Conservation (phyloP, 257 asterid genomes). For the Cordia subcordata region DNA sequence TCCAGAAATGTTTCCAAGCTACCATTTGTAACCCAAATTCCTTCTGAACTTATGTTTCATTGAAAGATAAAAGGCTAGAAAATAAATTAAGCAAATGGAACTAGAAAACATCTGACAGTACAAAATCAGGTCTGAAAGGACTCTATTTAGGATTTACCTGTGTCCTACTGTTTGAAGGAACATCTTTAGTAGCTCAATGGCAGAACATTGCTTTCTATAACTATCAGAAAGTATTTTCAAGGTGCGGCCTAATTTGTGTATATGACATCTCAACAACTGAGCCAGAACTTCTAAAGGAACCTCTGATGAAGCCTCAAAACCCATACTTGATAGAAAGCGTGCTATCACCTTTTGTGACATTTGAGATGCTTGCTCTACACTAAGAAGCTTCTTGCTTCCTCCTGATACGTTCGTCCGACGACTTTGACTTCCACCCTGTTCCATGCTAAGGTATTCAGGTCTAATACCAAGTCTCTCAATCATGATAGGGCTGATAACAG, state of each 20-base stretch:
- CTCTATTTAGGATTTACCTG: constrained; percentile 54
- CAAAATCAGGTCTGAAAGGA: constrained; percentile 13
- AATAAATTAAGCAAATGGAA: too few species aligned
- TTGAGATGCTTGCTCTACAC: constrained; percentile 75
- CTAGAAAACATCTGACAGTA: constrained; percentile 1
- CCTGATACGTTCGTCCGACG: constrained; percentile 60
- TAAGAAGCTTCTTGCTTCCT: constrained; percentile 50
- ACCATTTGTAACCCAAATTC: too few species aligned
- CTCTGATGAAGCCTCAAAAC: constrained; percentile 86
- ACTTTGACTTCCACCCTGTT: constrained; percentile 54
- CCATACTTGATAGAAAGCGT: constrained; percentile 55
- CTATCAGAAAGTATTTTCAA: constrained; percentile 83
- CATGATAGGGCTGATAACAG: constrained; percentile 73
- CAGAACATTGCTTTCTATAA: constrained; percentile 85
- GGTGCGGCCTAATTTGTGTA: constrained; percentile 66
- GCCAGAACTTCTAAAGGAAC: constrained; percentile 61
- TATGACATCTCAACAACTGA: constrained; percentile 74
- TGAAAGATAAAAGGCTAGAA: too few species aligned
- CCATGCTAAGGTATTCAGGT: constrained; percentile 84
- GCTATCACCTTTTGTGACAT: constrained; percentile 75
- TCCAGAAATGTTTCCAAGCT: too few species aligned
- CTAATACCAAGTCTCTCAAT: constrained; percentile 96
- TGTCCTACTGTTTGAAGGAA: constrained; percentile 78
- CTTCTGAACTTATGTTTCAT: too few species aligned
- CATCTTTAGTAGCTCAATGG: constrained; percentile 81